phyloP scores from a whole-genome alignment of 805 yeast species.

The Alloascoidea hylecoeti region DNA sequence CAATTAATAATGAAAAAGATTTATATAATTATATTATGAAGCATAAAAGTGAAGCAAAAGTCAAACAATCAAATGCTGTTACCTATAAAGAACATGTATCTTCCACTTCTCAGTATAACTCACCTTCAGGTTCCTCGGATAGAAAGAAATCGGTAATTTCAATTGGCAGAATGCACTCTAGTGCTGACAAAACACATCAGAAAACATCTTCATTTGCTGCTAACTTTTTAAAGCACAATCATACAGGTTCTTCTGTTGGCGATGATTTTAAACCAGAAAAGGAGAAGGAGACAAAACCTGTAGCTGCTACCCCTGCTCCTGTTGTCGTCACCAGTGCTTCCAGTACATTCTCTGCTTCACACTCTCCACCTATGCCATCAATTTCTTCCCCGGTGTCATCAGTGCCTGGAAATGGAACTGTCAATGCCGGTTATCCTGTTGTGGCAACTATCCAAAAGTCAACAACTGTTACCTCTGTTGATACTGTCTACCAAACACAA shows the following conservation, averaged over 20 bases:
- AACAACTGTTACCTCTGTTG: constrained; percentile 2
- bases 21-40: constrained; percentile 43
- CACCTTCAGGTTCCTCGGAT: background rate
- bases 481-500: constrained; percentile 4
- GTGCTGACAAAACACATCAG: background rate
- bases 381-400: no score
- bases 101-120: background rate
- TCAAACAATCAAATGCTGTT: constrained; percentile 36
- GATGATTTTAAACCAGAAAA: constrained; percentile 3
- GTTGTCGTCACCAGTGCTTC: background rate
- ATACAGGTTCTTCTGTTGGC: background rate
- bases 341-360: background rate
- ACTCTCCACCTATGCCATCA: background rate
- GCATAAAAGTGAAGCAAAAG: constrained; percentile 20
- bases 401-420: no score
- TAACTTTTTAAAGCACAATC: background rate
- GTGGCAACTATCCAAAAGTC: no score
- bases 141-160: background rate
- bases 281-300: no score
- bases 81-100: constrained; percentile 43
- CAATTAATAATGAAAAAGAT: constrained; percentile 58
- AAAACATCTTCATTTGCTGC: background rate
- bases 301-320: background rate
- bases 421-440: no score
- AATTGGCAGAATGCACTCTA: background rate